These are phyloP conservation scores for Talaromyces sp. DNA, from an alignment of 2,329 filamentous ascomycete species.

Conservation along the genomic window DNA sequence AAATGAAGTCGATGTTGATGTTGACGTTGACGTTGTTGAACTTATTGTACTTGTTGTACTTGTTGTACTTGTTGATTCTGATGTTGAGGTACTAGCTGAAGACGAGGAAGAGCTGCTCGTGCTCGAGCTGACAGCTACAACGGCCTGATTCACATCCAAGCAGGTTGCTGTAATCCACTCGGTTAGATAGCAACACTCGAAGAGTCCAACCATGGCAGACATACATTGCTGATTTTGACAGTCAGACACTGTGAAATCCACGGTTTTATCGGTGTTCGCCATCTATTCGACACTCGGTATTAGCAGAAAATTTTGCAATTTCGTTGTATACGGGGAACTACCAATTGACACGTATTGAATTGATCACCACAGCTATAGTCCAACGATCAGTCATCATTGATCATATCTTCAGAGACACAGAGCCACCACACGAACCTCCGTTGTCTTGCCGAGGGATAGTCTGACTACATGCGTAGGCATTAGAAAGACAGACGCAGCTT, in stretches of 20 bases:
- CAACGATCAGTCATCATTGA: neutral
- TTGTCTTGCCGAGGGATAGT: slow-evolving; percentile 21
- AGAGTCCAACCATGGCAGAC: neutral
- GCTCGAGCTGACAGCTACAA: neutral
- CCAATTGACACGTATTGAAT: slow-evolving; percentile 24
- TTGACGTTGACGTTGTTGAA: neutral
- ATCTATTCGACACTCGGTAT: neutral
- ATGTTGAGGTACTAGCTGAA: neutral
- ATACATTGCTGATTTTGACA: slow-evolving; percentile 12
- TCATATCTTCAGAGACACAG: no score
- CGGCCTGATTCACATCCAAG: neutral
- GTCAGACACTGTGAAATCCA: slow-evolving; percentile 6
- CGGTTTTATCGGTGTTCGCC: slow-evolving; percentile 2
- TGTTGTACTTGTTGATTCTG: neutral
- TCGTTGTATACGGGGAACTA: neutral
- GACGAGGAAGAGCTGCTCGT: neutral
- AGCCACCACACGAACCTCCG: slow-evolving; percentile 20
- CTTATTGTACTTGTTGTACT: neutral
- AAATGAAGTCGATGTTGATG: neutral
- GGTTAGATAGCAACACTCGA: neutral
- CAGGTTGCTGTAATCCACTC: neutral
- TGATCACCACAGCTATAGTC: slow-evolving; percentile 22
- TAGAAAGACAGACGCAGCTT: neutral
- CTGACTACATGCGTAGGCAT: slow-evolving; percentile 16
- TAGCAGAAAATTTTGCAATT: neutral